Conservation (phyloP, 495 filamentous ascomycete genomes). For the Talaromyces liani region DNA sequence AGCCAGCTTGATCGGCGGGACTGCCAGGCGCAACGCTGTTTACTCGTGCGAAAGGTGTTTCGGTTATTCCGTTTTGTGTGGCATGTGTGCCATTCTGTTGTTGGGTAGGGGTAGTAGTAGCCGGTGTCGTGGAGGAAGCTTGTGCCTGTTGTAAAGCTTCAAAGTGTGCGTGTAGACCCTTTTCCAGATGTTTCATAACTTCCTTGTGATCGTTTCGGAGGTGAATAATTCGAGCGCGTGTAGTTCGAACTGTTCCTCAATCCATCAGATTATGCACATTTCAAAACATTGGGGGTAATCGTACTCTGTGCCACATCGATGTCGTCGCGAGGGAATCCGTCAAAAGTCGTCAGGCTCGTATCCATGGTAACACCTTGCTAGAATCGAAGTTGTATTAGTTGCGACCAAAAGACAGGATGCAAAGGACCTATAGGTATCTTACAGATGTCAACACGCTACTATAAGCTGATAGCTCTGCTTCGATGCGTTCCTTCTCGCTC, state of each 20-base stretch:
- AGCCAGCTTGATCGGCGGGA: constrained; percentile 76
- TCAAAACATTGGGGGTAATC: constrained; percentile 12
- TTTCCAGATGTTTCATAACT: constrained; percentile 75
- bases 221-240: constrained; percentile 78
- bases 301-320: constrained; percentile 93
- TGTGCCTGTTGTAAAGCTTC: constrained; percentile 29
- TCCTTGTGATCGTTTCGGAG: constrained; percentile 91
- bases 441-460: constrained; percentile 85
- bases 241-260: constrained; percentile 67
- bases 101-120: constrained; percentile 23
- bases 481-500: constrained; percentile 69
- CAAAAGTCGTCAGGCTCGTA: constrained; percentile 77
- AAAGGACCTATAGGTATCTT: constrained; percentile 19
- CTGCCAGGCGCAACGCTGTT: constrained; percentile 73
- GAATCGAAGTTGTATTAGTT: neutral
- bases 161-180: constrained; percentile 69
- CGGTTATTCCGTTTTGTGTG: constrained; percentile 24
- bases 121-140: constrained; percentile 13
- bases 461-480: constrained; percentile 77
- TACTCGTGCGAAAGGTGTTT: constrained; percentile 80
- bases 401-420: neutral
- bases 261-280: neutral
- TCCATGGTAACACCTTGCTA: constrained; percentile 93
- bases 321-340: constrained; percentile 90
- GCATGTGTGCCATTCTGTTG: neutral